Conservation (phyloP, 78 protist genomes). For the Dictyostelium capitatum region DNA sequence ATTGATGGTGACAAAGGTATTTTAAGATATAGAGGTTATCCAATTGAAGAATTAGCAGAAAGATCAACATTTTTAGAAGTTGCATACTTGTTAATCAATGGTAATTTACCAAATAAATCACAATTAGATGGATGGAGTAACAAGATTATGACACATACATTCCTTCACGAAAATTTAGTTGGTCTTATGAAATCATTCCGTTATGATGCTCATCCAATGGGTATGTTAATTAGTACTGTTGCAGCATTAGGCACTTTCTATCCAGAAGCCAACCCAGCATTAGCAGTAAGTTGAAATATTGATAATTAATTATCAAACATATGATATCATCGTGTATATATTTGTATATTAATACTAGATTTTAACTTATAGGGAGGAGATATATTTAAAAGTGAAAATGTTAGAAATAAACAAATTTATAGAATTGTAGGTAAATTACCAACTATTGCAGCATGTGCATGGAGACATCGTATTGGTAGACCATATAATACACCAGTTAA, state of each 20-base stretch:
- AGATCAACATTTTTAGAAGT: slow-evolving; percentile 75
- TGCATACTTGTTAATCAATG: slow-evolving; percentile 72
- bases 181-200: slow-evolving; percentile 81
- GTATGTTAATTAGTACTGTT: slow-evolving; percentile 85
- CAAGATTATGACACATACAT: slow-evolving; percentile 83
- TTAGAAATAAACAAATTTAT: slow-evolving; percentile 64
- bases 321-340: too few relatives aligned
- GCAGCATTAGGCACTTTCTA: slow-evolving; percentile 85
- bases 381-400: slow-evolving; percentile 30
- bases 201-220: slow-evolving; percentile 94
- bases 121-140: slow-evolving; percentile 54
- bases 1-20: slow-evolving; percentile 86
- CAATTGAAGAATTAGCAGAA: slow-evolving; percentile 88
- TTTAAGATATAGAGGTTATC: slow-evolving; percentile 78
- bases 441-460: slow-evolving; percentile 91
- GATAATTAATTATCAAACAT: not conserved
- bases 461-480: slow-evolving; percentile 84
- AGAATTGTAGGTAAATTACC: slow-evolving; percentile 88
- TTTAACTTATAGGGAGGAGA: slow-evolving; percentile 17
- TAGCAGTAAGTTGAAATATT: not conserved
- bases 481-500: slow-evolving; percentile 79
- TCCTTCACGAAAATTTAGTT: slow-evolving; percentile 83
- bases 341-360: not conserved
- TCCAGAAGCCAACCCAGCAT: slow-evolving; percentile 85
- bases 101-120: slow-evolving; percentile 64